Base-by-base conservation (phyloP, 2,329 filamentous ascomycete species). In the Mycocentrospora acerina region DNA sequence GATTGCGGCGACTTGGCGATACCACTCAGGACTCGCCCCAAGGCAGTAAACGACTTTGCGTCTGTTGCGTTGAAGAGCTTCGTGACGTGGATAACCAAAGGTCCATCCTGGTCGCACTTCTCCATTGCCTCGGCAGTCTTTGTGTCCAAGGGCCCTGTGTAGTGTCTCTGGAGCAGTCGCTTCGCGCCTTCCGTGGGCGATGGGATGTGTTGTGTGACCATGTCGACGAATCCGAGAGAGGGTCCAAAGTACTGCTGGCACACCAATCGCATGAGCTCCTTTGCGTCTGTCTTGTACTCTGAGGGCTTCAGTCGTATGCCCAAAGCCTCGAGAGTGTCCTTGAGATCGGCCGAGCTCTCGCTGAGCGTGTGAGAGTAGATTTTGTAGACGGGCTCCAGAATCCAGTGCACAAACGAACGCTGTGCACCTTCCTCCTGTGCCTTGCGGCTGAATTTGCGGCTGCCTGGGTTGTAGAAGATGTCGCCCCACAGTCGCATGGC, bases 361-460 rank as follows among this genome's bases (percentile, higher is more conserved):
- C 90, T 94, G 59, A 98, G 88, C 4, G 90, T 94, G 65, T 96
- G 89, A 12, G 90, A 91, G 66, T 91, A 97, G 28, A 98, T 78
- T 69, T 98, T 98, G 78, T 98, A 98, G 53, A 98, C 90, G 13
- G 93, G 93, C 64, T 98, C 93, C 32, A 98, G 75, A 18, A 98
- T 80, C 65, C 97, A 98, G 68, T 95, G 85, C 40, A 97, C 86
- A 64, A 98, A 98, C 1, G 89, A 88, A 40, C 93, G 79, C 66
- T 86, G 88, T 4, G 90, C 83, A 10, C 80, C 76, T 48, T 91
- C 84, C 59, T 97, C 91, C 15, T 87, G 71, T 0, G 83, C 81
- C 64, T 95, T 97, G 47, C 93, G 81, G 35, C 89, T 95, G 59
- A 98, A 98, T 40, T 87, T 91, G 46, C 91, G 84, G 69, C 88